Percentiles rank a stretch among this genome's conserved stretches.
Evolutionary conservation across 73 alveolate genomes (phyloP).

Genomic region (Paramecium tetraurelia): DNA sequence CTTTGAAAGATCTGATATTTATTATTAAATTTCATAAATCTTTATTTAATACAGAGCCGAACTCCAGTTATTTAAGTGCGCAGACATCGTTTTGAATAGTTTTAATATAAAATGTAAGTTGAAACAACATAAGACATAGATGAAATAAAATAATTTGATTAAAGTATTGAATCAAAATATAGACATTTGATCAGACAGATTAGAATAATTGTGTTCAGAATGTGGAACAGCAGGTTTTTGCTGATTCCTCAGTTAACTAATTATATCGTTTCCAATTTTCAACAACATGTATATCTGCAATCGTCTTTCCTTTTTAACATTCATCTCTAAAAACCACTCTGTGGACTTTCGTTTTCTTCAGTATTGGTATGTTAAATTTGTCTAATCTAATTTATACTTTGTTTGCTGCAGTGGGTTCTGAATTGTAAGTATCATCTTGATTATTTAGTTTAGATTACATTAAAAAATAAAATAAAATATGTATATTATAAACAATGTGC

Average conservation of each 20-base stretch:
- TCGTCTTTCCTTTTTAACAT: neutral
- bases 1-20: neutral
- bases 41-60: neutral
- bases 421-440: neutral
- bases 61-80: neutral
- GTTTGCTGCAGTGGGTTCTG: constrained; percentile 15
- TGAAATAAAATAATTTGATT: neutral
- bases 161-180: neutral
- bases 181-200: neutral
- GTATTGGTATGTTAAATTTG: neutral
- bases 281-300: neutral
- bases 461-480: neutral
- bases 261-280: constrained; percentile 24
- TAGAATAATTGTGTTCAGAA: neutral
- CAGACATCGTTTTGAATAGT: neutral
- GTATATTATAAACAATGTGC: neutral
- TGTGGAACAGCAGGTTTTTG: neutral
- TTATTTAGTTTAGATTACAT: constrained; percentile 12
- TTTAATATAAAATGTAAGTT: neutral
- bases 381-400: neutral
- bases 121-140: neutral
- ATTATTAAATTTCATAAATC: neutral
- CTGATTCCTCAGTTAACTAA: neutral
- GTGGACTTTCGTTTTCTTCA: constrained; percentile 11
- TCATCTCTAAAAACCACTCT: constrained; percentile 38